Evolutionary conservation across 768 basidiomycete genomes (phyloP).

Genomic region (Russula compacta): DNA sequence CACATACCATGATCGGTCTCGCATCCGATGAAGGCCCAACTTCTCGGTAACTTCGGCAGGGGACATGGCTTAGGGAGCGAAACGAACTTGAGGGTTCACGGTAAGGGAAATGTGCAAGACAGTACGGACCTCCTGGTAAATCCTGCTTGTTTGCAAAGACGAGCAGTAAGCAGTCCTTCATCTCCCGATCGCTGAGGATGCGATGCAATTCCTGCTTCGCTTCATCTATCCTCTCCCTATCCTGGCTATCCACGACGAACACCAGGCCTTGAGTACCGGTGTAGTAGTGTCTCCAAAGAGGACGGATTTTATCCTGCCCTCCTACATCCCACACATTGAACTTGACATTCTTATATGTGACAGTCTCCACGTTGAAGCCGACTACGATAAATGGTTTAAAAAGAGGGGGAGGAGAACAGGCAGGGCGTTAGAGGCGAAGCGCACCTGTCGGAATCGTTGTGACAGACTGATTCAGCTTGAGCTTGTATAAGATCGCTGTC

Average conservation of each 20-base stretch:
- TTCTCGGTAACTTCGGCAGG: slow-evolving; percentile 98
- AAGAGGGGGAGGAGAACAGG: neutral
- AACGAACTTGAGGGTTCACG: neutral
- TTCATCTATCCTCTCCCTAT: slow-evolving; percentile 92
- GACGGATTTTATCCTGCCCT: slow-evolving; percentile 99
- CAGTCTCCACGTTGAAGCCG: slow-evolving; percentile 98
- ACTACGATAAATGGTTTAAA: slow-evolving; percentile 36
- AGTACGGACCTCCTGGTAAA: slow-evolving; percentile 75
- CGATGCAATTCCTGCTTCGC: slow-evolving; percentile 93
- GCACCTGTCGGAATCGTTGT: slow-evolving; percentile 95
- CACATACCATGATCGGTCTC: slow-evolving; percentile 97
- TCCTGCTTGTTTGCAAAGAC: slow-evolving; percentile 99
- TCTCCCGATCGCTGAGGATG: slow-evolving; percentile 93
- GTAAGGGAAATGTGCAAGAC: neutral
- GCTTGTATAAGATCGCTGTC: slow-evolving; percentile 94
- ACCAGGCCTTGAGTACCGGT: slow-evolving; percentile 98
- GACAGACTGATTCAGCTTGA: slow-evolving; percentile 97
- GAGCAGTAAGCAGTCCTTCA: slow-evolving; percentile 93
- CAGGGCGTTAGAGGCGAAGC: slow-evolving; percentile 18
- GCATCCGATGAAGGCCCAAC: slow-evolving; percentile 90
- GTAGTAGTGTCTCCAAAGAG: slow-evolving; percentile 98
- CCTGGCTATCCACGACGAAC: slow-evolving; percentile 96
- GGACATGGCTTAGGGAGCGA: slow-evolving; percentile 70
- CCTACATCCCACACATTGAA: slow-evolving; percentile 97
- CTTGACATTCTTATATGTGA: slow-evolving; percentile 97